A percentile compares a stretch with the other conserved stretches of the same genome.
These are phyloP conservation scores for Prunus mongolica DNA, from an alignment of 306 rosid genomes.

Conservation along the genomic window DNA sequence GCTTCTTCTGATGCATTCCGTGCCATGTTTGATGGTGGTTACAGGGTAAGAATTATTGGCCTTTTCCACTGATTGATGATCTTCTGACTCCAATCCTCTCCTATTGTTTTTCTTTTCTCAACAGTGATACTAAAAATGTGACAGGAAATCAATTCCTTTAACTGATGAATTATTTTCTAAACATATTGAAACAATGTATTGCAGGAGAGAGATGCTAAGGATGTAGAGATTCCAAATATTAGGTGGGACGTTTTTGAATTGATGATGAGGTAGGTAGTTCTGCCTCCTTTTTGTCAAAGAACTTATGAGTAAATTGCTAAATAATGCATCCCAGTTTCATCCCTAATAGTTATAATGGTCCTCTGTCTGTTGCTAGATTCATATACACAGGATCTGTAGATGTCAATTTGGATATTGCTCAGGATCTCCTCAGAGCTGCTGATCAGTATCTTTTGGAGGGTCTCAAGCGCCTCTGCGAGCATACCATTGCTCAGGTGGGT, in stretches of 20 bases:
- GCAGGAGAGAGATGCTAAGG: slow-evolving; percentile 34
- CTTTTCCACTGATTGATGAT: background rate
- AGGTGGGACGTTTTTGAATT: slow-evolving; percentile 29
- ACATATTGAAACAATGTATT: background rate
- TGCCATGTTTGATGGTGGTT: slow-evolving; percentile 35
- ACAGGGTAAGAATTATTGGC: slow-evolving; percentile 15
- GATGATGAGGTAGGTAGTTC: slow-evolving; percentile 33
- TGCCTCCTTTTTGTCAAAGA: background rate
- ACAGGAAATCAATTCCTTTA: background rate
- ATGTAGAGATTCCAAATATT: slow-evolving; percentile 37
- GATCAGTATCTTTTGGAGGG: slow-evolving; percentile 79
- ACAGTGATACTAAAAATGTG: background rate
- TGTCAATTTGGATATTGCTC: slow-evolving; percentile 48
- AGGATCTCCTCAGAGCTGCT: slow-evolving; percentile 64
- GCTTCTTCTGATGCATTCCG: slow-evolving; percentile 38
- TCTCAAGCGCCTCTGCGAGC: slow-evolving; percentile 63
- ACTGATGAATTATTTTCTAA: no score
- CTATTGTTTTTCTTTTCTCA: background rate
- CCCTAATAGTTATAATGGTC: background rate
- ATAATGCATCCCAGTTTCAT: background rate
- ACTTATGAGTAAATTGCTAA: background rate
- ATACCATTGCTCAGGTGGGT: slow-evolving; percentile 55
- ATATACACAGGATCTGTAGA: slow-evolving; percentile 59
- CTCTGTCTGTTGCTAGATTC: slow-evolving; percentile 33
- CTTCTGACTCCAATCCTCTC: background rate